A percentile compares a stretch with the other conserved stretches of the same genome.
These are phyloP conservation scores for Globisporangium canariense DNA, from an alignment of 352 stramenopile genomes.

Conservation along the genomic window DNA sequence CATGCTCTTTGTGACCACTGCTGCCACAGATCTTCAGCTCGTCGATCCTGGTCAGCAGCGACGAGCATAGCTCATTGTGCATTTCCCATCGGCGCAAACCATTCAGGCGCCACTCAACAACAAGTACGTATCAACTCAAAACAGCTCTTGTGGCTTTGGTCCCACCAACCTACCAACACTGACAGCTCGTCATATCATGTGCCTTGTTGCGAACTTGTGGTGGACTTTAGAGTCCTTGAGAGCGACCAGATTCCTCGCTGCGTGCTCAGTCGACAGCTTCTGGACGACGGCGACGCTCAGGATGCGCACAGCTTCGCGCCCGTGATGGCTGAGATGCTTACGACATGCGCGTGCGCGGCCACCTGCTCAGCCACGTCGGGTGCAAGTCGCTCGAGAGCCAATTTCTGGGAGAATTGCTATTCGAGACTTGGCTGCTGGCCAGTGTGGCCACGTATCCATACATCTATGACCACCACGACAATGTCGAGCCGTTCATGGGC, in stretches of 20 bases:
- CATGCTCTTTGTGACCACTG: background rate
- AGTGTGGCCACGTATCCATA: conserved; percentile 19
- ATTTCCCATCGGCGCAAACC: background rate
- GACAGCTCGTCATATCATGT: too few relatives aligned
- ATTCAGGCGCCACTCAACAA: conserved; percentile 4
- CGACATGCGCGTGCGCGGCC: conserved; percentile 29
- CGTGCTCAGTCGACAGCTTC: conserved; percentile 20
- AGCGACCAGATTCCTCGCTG: conserved; percentile 29
- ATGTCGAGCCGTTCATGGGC: background rate
- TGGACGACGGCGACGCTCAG: conserved; percentile 18
- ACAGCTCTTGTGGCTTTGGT: background rate
- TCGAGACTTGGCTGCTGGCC: conserved; percentile 7
- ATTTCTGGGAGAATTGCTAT: conserved; percentile 31
- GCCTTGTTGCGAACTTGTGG: too few relatives aligned
- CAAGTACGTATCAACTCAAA: conserved; percentile 1
- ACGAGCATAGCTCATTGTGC: background rate
- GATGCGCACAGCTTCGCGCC: conserved; percentile 56
- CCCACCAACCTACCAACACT: too few relatives aligned
- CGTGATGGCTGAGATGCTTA: conserved; percentile 61
- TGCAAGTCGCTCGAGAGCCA: conserved; percentile 23
- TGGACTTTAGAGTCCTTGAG: conserved; percentile 18
- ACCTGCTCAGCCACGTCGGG: conserved; percentile 22
- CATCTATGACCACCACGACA: conserved; percentile 1
- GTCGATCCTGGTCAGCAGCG: conserved; percentile 11
- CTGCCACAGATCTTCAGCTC: conserved; percentile 9